Evolutionary conservation across 305 asterid genomes (phyloP).

Genomic region (Fraxinus latifolia): DNA sequence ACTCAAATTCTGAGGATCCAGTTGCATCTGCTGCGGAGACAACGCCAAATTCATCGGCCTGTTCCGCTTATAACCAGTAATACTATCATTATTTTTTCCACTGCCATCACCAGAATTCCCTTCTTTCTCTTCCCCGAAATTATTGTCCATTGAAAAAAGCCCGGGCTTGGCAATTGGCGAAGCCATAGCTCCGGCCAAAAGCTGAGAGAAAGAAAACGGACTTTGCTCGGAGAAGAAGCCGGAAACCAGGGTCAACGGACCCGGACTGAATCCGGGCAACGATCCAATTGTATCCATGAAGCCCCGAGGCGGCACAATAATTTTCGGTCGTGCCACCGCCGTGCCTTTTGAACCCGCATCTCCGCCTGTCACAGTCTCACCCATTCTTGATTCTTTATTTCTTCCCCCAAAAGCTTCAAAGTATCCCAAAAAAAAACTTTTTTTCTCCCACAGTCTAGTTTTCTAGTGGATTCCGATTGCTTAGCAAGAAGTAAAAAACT

Average conservation of each 20-base stretch:
- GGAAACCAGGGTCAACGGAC: constrained; percentile 76
- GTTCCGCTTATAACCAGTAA: constrained; percentile 59
- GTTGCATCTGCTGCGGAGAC: constrained; percentile 44
- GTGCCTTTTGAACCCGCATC: constrained; percentile 26
- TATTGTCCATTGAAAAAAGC: constrained; percentile 2
- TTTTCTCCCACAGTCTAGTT: not conserved
- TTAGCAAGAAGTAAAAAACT: not conserved
- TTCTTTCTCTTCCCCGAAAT: constrained; percentile 15
- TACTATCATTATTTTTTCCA: constrained; percentile 27
- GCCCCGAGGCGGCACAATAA: constrained; percentile 76
- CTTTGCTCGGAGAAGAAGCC: constrained; percentile 66
- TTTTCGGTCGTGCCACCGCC: constrained; percentile 42
- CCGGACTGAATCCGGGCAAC: constrained; percentile 75
- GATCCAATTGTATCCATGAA: constrained; percentile 59
- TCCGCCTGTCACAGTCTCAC: constrained; percentile 34
- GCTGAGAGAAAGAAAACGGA: constrained; percentile 66
- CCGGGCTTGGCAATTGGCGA: constrained; percentile 53
- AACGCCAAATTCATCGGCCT: constrained; percentile 64
- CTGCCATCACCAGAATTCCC: constrained; percentile 21
- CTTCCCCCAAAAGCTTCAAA: not conserved
- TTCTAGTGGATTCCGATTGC: not conserved
- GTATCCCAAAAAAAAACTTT: not conserved
- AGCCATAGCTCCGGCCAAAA: constrained; percentile 84
- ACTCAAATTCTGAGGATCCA: constrained; percentile 38
- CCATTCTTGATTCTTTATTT: constrained; percentile 38